Evolutionary conservation across 805 yeast genomes (phyloP), one percentile per base, ranked within the genome.

Genomic region (Vanderwaltozyma yarrowii): DNA sequence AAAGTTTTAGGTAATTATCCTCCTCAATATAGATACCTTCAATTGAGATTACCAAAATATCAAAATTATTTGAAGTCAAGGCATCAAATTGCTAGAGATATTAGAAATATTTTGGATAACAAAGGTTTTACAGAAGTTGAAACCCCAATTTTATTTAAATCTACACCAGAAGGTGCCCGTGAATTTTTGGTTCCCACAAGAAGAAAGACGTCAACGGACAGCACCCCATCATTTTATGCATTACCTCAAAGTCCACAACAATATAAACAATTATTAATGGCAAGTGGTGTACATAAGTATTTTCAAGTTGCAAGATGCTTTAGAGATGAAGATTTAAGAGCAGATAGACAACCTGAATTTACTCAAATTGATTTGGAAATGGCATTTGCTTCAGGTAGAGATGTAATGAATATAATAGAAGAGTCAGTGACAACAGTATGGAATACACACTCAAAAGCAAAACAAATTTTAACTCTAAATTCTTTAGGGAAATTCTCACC

Each of bases 181-280:
- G 99, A 92, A 60, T 92, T 89, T 56, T 61, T 92, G 34, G 96
- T 92, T 0, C 98, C 98, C 1, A 85, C 96, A 0, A 70, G 97
- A 46, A 63, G 71, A 13, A 54, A 63, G 1, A 60, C 62, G 2
- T 62, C 66, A 20, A 30, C 32, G 20, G 38, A 38, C 12, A 30
- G 31, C 3, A 21, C 39, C 11, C 47, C 51, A 8, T 52, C 60
- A 15, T 81, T 83, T 58, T 92, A 89, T 57, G 96, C 98, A 0
- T 66, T 92, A 21, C 96, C 97, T 0, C 99, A 92, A 58, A 85
- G 96, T 13, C 99, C 98, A 0, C 99, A 92, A 56, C 98, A 92
- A 56, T 92, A 89, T 56, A 92, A 92, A 55, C 98, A 92, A 60
- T 66, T 92, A 30, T 65, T 92, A 25, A 92, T 92, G 87, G 94